Conservation (phyloP, 192 early-diverging fungal species). For the Mycoemilia scoparia region DNA sequence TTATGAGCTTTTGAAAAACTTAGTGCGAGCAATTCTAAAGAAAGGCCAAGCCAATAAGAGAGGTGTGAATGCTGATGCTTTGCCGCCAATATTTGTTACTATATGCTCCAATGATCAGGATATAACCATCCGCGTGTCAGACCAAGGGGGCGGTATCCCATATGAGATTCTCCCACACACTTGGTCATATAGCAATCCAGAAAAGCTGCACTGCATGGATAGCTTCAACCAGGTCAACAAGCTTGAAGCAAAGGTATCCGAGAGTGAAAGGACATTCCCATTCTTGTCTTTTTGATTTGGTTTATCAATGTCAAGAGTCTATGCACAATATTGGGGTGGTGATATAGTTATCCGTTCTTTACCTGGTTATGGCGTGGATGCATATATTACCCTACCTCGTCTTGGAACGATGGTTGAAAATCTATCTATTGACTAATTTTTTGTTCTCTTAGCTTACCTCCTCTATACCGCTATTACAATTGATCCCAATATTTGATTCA, state of each 20-base stretch:
- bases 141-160: slow-evolving; percentile 44
- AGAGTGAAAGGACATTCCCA: slow-evolving; percentile 23
- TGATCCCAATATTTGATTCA: no score
- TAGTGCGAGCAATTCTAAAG: slow-evolving; percentile 33
- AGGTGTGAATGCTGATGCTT: slow-evolving; percentile 3
- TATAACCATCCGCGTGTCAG: slow-evolving; percentile 41
- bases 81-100: slow-evolving; percentile 34
- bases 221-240: slow-evolving; percentile 58
- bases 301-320: slow-evolving; percentile 74
- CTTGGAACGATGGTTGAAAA: slow-evolving; percentile 43
- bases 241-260: slow-evolving; percentile 60
- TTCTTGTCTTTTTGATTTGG: slow-evolving; percentile 65
- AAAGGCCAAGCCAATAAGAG: slow-evolving; percentile 9
- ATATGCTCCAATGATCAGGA: slow-evolving; percentile 42
- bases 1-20: slow-evolving; percentile 39
- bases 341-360: slow-evolving; percentile 56
- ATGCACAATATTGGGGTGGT: slow-evolving; percentile 93
- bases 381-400: slow-evolving; percentile 63
- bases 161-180: slow-evolving; percentile 41
- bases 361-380: slow-evolving; percentile 84
- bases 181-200: slow-evolving; percentile 64
- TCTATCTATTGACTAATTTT: no score
- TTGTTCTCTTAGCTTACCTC: no score
- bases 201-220: slow-evolving; percentile 35
- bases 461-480: no score